Conservation (phyloP, 306 rosid species). For the Mucuna pruriens region DNA sequence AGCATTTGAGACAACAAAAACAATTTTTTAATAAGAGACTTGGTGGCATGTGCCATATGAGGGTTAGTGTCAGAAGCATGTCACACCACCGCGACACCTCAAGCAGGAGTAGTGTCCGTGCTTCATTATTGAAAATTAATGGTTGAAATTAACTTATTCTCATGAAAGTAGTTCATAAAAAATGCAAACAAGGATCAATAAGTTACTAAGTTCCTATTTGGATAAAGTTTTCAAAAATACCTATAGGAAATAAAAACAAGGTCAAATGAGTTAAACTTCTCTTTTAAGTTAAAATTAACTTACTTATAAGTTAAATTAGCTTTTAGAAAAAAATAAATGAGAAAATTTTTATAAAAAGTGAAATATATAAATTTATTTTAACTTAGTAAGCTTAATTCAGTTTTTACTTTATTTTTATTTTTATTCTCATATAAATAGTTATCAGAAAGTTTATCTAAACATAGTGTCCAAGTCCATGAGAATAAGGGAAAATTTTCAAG, state of each 20-base stretch:
- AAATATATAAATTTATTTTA: no score
- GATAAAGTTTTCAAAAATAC: no score
- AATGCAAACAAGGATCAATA: not conserved
- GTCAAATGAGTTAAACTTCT: no score
- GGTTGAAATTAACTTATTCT: not conserved
- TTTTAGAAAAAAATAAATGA: no score
- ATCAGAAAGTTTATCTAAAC: no score
- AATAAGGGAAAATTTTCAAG: not conserved
- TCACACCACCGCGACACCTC: not conserved
- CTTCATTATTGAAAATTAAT: not conserved
- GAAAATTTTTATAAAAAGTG: not conserved
- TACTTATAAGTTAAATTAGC: no score
- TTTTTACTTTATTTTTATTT: no score
- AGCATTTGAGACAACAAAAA: not conserved
- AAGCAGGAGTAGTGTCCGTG: not conserved
- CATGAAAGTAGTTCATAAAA: slow-evolving; percentile 1
- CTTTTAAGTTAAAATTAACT: no score
- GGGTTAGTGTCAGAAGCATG: not conserved
- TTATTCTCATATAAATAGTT: no score
- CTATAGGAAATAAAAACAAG: no score
- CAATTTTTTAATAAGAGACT: not conserved
- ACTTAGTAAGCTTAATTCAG: no score
- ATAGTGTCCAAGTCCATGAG: not conserved
- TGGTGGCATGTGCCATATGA: not conserved
- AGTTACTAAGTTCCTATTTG: no score